A percentile compares a stretch with the other conserved stretches of the same genome.
phyloP scores from a whole-genome alignment of 352 stramenopile species.

The Phytophthora nicotianae region DNA sequence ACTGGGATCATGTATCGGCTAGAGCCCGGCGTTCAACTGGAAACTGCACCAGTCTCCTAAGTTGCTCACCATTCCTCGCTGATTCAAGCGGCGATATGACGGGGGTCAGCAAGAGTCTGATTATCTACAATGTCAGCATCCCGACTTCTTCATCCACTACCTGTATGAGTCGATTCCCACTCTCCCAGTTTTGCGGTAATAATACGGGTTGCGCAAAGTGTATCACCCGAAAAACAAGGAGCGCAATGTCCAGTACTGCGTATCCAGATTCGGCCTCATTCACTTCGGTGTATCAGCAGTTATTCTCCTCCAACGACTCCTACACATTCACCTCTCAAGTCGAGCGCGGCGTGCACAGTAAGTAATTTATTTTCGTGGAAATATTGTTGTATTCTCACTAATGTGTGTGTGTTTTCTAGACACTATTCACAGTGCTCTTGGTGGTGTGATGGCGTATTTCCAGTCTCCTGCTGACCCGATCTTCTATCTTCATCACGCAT shows the following conservation, averaged over 20 bases:
- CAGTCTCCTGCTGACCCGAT: slow-evolving; percentile 56
- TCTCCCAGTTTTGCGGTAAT: slow-evolving; percentile 56
- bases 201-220: slow-evolving; percentile 43
- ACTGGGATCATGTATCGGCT: slow-evolving; percentile 57
- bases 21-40: slow-evolving; percentile 22
- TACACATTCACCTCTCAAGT: slow-evolving; percentile 36
- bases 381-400: not conserved
- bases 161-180: slow-evolving; percentile 37
- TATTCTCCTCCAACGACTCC: slow-evolving; percentile 43
- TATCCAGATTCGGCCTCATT: slow-evolving; percentile 46
- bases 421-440: slow-evolving; percentile 47
- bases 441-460: slow-evolving; percentile 52
- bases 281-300: slow-evolving; percentile 42
- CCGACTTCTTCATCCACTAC: slow-evolving; percentile 24
- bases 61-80: slow-evolving; percentile 40
- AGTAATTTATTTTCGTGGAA: slow-evolving; percentile 13
- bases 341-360: slow-evolving; percentile 60
- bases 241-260: slow-evolving; percentile 5
- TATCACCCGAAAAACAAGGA: slow-evolving; percentile 30
- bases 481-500: slow-evolving; percentile 59
- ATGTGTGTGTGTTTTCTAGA: slow-evolving; percentile 29
- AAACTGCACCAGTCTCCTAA: slow-evolving; percentile 38
- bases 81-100: slow-evolving; percentile 41
- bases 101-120: slow-evolving; percentile 16
- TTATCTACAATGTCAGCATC: slow-evolving; percentile 15